Evolutionary conservation across 441 rosid genomes (phyloP).

Genomic region (Sinapis alba): DNA sequence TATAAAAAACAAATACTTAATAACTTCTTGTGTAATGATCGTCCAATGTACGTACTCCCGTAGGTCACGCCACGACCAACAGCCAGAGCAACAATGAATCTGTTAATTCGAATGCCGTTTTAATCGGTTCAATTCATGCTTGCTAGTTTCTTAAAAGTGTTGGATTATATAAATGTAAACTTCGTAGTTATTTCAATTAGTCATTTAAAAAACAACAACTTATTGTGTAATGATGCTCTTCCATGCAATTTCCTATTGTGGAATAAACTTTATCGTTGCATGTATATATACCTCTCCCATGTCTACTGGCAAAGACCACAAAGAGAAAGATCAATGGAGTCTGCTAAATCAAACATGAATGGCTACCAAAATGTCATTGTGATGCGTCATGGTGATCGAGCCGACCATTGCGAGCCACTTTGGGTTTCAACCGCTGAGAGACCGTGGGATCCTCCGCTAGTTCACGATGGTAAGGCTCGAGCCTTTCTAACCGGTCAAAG

Average conservation of each 20-base stretch:
- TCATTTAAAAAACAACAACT: neutral
- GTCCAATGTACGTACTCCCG: conserved; percentile 24
- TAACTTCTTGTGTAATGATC: neutral
- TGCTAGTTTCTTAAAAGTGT: neutral
- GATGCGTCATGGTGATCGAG: neutral
- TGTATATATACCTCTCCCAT: neutral
- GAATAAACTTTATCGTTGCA: neutral
- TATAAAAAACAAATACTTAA: neutral
- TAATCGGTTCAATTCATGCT: neutral
- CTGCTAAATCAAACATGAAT: neutral
- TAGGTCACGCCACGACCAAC: neutral
- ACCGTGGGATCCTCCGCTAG: neutral
- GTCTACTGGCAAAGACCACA: neutral
- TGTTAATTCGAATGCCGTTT: conserved; percentile 26
- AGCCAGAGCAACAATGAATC: conserved; percentile 32
- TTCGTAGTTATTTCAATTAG: neutral
- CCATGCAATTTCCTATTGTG: neutral
- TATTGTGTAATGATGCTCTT: neutral
- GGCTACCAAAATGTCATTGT: neutral
- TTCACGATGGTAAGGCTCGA: neutral
- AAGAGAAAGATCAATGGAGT: neutral
- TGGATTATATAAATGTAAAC: neutral
- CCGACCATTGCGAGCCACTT: neutral
- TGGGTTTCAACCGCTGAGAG: neutral
- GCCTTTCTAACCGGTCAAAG: neutral